phyloP scores from a whole-genome alignment of 108 stramenopile genomes.

The Nitzschia putrida region DNA sequence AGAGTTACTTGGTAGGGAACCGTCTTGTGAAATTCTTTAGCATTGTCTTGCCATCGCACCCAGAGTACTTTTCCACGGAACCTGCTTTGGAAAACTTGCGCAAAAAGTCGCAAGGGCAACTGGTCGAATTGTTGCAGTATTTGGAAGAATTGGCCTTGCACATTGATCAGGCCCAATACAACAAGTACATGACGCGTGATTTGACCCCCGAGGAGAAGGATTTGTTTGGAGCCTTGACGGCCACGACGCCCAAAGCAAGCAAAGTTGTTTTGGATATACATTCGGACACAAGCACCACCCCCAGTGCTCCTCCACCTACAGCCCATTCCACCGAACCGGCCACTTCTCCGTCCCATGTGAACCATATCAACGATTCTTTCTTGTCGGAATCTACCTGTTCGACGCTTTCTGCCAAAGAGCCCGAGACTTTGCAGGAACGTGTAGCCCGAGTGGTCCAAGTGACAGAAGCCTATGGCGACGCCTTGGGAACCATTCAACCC shows the following conservation, averaged over 20 bases:
- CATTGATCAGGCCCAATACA: constrained; percentile 52
- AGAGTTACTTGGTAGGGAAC: constrained; percentile 49
- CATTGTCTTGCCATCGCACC: constrained; percentile 46
- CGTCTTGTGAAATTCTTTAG: constrained; percentile 51
- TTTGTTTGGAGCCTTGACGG: constrained; percentile 4
- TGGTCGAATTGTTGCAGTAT: constrained; percentile 42
- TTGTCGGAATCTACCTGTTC: background rate
- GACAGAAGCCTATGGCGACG: constrained; percentile 15
- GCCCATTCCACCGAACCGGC: no score
- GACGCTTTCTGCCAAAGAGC: background rate
- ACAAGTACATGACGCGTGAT: constrained; percentile 42
- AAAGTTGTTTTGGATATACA: background rate
- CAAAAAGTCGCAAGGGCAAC: constrained; percentile 33
- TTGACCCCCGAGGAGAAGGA: constrained; percentile 25
- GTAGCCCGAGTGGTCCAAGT: constrained; percentile 10
- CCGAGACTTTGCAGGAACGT: constrained; percentile 7
- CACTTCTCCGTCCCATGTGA: no score
- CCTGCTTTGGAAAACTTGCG: constrained; percentile 16
- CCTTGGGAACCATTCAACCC: background rate
- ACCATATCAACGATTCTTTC: background rate
- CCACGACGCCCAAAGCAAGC: background rate
- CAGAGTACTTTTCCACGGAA: constrained; percentile 42
- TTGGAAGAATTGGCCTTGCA: constrained; percentile 45
- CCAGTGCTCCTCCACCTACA: no score
- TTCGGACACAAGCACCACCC: background rate